These are phyloP conservation scores for Saraca asoca DNA, from an alignment of 331 rosid species.

Conservation along the genomic window DNA sequence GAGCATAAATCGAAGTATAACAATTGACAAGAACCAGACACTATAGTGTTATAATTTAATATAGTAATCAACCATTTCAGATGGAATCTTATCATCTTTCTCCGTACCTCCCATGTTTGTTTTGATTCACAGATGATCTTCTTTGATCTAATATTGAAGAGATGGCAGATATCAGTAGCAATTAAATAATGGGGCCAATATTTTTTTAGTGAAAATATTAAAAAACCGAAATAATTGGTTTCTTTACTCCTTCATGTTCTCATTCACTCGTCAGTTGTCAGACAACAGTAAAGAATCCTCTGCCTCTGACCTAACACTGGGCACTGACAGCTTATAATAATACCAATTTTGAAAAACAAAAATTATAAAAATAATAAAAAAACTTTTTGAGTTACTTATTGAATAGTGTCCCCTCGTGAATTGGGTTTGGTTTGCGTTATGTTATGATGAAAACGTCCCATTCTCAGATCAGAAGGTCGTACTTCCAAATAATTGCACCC, in stretches of 20 bases:
- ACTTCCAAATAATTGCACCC: conserved; percentile 67
- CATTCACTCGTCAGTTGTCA: conserved; percentile 37
- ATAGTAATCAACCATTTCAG: conserved; percentile 18
- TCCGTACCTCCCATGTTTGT: no score
- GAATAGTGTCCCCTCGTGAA: conserved; percentile 54
- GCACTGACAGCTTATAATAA: conserved; percentile 40
- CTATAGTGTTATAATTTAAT: neutral
- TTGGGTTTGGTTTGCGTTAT: conserved; percentile 35
- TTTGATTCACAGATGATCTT: no score
- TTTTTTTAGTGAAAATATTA: neutral
- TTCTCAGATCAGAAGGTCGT: conserved; percentile 25
- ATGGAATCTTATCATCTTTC: neutral
- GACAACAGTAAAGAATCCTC: conserved; percentile 37
- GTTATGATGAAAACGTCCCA: neutral
- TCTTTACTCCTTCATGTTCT: conserved; percentile 28
- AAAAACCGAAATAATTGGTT: neutral
- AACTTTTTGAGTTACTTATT: conserved; percentile 16
- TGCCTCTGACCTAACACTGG: no score
- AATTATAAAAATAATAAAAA: neutral
- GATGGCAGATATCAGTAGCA: neutral
- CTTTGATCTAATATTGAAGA: neutral
- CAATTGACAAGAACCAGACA: conserved; percentile 4
- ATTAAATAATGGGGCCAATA: conserved; percentile 8
- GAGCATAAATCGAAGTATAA: conserved; percentile 2
- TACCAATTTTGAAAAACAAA: conserved; percentile 6